Percentiles rank a stretch among this genome's conserved stretches.
phyloP scores from a whole-genome alignment of 2,329 filamentous ascomycete species.

The Paracamarosporium sp. region DNA sequence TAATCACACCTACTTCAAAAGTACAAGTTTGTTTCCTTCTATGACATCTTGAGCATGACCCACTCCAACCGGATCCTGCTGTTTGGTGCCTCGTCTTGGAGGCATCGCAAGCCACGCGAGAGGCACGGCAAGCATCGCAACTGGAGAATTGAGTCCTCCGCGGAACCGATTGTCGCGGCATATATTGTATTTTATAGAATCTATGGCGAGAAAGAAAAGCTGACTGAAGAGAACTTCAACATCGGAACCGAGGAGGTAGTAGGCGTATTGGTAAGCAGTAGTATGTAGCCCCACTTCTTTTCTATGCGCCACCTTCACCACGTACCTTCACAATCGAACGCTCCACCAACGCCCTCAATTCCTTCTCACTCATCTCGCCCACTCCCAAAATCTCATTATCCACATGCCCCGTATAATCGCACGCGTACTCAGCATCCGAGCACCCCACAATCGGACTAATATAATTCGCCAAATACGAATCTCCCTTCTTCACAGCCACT shows the following conservation, averaged over 20 bases:
- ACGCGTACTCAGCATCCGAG: conserved; percentile 37
- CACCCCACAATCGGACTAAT: conserved; percentile 21
- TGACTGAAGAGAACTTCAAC: neutral
- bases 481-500: conserved; percentile 20
- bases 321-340: neutral
- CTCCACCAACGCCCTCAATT: neutral
- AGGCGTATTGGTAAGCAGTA: neutral
- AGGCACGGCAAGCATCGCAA: conserved; percentile 18
- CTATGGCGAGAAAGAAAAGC: neutral
- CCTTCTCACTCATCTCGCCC: neutral
- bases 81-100: conserved; percentile 6
- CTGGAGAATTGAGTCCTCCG: conserved; percentile 19
- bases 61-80: neutral
- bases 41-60: neutral
- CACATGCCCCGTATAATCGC: conserved; percentile 37
- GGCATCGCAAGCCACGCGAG: conserved; percentile 19
- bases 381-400: conserved; percentile 47
- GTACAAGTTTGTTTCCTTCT: neutral
- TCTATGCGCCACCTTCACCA: neutral
- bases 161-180: conserved; percentile 1
- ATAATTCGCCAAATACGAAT: conserved; percentile 30
- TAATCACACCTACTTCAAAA: neutral
- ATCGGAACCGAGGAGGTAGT: neutral
- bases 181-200: neutral
- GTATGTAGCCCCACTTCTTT: neutral